Conservation (phyloP, 2,329 filamentous ascomycete species). For the Epichloe gansuensis region DNA sequence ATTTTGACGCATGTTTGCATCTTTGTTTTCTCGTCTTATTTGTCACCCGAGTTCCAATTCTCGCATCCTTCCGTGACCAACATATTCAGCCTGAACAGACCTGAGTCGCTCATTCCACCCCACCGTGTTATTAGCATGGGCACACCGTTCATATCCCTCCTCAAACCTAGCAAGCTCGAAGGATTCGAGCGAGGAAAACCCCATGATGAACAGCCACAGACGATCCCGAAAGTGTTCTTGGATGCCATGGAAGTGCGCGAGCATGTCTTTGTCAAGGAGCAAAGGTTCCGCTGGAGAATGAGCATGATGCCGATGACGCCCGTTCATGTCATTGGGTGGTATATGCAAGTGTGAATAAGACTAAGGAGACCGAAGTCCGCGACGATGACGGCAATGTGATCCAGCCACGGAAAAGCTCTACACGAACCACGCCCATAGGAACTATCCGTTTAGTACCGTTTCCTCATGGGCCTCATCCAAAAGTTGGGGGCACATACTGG, state of each 20-base stretch:
- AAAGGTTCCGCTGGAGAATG: slow-evolving; percentile 49
- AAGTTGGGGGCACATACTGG: slow-evolving; percentile 35
- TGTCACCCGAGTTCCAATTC: no score
- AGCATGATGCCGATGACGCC: slow-evolving; percentile 70
- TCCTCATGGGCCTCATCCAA: slow-evolving; percentile 56
- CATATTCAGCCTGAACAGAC: neutral
- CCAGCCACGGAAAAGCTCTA: slow-evolving; percentile 31
- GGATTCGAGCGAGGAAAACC: slow-evolving; percentile 30
- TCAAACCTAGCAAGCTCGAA: slow-evolving; percentile 37
- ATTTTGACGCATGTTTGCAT: neutral
- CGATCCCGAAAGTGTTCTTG: slow-evolving; percentile 43
- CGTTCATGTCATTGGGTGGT: slow-evolving; percentile 78
- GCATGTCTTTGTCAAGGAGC: slow-evolving; percentile 49
- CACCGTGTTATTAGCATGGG: slow-evolving; percentile 24
- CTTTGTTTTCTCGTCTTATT: neutral
- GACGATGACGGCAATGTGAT: slow-evolving; percentile 30
- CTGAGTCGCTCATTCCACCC: neutral
- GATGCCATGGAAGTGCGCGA: slow-evolving; percentile 53
- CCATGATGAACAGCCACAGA: slow-evolving; percentile 30
- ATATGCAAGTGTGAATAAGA: slow-evolving; percentile 54
- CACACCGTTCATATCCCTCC: slow-evolving; percentile 36
- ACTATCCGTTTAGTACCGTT: slow-evolving; percentile 74
- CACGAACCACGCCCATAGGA: slow-evolving; percentile 44
- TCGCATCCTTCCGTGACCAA: neutral
- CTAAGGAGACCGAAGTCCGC: slow-evolving; percentile 28